Conservation (phyloP, 306 rosid genomes). For the Coriaria nepalensis region DNA sequence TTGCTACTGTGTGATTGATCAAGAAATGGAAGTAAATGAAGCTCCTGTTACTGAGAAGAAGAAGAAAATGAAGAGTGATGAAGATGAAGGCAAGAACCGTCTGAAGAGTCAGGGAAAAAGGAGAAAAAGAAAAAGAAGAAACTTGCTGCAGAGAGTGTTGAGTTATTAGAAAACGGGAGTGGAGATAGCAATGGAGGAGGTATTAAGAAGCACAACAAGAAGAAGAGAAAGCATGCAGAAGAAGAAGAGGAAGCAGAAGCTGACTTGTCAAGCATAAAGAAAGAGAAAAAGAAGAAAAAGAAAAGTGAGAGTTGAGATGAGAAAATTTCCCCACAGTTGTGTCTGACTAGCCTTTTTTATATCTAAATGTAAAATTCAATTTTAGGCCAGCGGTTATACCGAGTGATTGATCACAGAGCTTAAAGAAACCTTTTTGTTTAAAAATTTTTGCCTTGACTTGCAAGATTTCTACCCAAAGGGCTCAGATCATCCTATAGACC, state of each 20-base stretch:
- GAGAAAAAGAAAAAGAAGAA: slow-evolving; percentile 53
- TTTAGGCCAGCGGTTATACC: too few species aligned
- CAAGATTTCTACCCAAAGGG: too few species aligned
- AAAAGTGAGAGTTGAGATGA: too few species aligned
- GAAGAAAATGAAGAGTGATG: slow-evolving; percentile 29
- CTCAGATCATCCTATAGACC: too few species aligned
- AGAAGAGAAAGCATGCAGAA: slow-evolving; percentile 32
- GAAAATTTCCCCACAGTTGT: too few species aligned
- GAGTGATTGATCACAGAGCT: too few species aligned
- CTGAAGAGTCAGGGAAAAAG: slow-evolving; percentile 24
- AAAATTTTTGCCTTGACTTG: too few species aligned
- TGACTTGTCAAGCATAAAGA: slow-evolving; percentile 35
- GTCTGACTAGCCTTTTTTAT: too few species aligned
- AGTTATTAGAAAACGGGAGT: slow-evolving; percentile 14
- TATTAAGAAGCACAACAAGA: slow-evolving; percentile 25
- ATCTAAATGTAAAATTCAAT: too few species aligned
- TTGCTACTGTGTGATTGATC: slow-evolving; percentile 22
- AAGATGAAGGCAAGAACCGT: slow-evolving; percentile 25
- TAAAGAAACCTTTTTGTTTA: too few species aligned
- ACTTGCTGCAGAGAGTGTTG: slow-evolving; percentile 24
- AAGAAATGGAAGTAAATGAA: slow-evolving; percentile 17
- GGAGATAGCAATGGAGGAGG: not conserved
- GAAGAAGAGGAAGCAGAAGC: slow-evolving; percentile 30
- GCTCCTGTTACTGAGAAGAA: slow-evolving; percentile 28
- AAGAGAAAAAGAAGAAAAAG: slow-evolving; percentile 47